A percentile compares a stretch with the other conserved stretches of the same genome.
Conservation (phyloP, 805 yeast species). For the Hanseniaspora pseudoguilliermondii region DNA sequence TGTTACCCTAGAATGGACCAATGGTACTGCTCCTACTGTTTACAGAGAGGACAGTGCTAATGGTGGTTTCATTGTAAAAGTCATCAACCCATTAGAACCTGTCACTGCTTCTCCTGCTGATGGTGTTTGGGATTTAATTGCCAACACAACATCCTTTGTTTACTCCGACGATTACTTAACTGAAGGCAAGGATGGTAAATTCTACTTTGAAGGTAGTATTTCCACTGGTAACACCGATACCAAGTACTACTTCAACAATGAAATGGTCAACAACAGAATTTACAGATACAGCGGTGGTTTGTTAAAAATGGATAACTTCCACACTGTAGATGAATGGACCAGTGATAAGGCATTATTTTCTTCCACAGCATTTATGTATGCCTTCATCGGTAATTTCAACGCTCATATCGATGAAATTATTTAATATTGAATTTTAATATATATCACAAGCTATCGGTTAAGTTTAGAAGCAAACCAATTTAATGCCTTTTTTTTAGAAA, state of each 20-base stretch:
- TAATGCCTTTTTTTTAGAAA: background rate
- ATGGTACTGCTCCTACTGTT: conserved; percentile 13
- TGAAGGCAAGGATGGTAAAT: background rate
- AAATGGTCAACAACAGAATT: conserved; percentile 14
- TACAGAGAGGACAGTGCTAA: conserved; percentile 12
- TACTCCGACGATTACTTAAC: conserved; percentile 36
- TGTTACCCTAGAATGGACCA: conserved; percentile 12
- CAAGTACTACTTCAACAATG: conserved; percentile 13
- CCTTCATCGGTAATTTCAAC: conserved; percentile 15
- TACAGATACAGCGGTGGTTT: conserved; percentile 16
- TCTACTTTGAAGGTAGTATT: conserved; percentile 14
- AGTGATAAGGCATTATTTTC: conserved; percentile 14
- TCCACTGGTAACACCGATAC: conserved; percentile 18
- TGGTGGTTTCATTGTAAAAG: conserved; percentile 22
- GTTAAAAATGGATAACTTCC: conserved; percentile 9
- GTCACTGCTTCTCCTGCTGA: conserved; percentile 41
- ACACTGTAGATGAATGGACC: conserved; percentile 17
- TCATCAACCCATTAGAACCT: conserved; percentile 30
- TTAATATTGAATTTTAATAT: background rate
- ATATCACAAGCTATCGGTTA: background rate
- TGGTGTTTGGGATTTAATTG: conserved; percentile 40
- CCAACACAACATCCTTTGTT: conserved; percentile 46
- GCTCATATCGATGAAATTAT: conserved; percentile 9
- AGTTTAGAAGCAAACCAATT: background rate
- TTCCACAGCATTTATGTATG: conserved; percentile 16